Conservation (phyloP, 345 rosid species). For the Melaleuca alternifolia region DNA sequence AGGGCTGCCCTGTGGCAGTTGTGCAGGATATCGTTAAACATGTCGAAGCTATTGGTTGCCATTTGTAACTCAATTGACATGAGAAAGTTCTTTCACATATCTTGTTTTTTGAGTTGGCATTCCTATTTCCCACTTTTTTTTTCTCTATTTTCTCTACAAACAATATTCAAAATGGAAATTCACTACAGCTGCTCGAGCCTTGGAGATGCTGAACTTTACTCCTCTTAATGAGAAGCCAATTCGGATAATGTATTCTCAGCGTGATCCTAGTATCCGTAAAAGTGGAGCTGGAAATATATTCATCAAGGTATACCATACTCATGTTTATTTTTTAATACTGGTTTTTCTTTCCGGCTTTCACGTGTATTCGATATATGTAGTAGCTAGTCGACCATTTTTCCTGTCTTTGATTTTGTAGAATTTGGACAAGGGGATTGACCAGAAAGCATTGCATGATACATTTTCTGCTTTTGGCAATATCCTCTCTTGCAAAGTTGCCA, state of each 20-base stretch:
- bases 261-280: constrained; percentile 62
- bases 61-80: not conserved
- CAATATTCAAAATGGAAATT: not conserved
- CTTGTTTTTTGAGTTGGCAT: not conserved
- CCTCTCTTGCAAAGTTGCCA: constrained; percentile 87
- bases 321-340: not conserved
- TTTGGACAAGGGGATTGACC: constrained; percentile 77
- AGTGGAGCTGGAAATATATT: constrained; percentile 97
- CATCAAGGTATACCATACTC: constrained; percentile 47
- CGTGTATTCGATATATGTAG: not conserved
- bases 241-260: constrained; percentile 81
- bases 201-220: constrained; percentile 69
- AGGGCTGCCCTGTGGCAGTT: not conserved
- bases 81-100: not conserved
- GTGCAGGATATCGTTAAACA: not conserved
- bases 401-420: constrained; percentile 37
- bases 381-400: not conserved
- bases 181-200: constrained; percentile 67
- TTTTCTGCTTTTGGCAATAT: constrained; percentile 77
- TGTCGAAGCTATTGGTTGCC: not conserved
- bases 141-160: not conserved
- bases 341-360: not conserved
- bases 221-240: constrained; percentile 70
- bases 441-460: constrained; percentile 82
- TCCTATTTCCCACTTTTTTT: not conserved